A percentile compares a stretch with the other conserved stretches of the same genome.
phyloP scores from a whole-genome alignment of 306 rosid species.

The Biancaea sappan region DNA sequence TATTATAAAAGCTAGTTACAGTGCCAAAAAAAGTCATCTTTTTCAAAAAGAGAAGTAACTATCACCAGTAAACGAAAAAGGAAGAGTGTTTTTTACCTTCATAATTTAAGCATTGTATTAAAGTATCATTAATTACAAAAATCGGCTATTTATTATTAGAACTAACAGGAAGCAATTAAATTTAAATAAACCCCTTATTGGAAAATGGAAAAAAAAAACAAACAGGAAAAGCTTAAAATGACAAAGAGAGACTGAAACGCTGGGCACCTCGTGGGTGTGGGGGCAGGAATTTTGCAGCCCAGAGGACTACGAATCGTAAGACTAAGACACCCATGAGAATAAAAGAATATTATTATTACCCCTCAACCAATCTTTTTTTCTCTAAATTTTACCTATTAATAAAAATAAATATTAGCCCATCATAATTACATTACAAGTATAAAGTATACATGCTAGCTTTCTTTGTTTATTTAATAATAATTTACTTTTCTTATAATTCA shows the following conservation, averaged over 20 bases:
- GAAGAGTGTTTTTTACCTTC: background rate
- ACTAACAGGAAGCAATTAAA: background rate
- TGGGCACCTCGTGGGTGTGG: background rate
- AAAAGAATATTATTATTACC: background rate
- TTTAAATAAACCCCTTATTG: background rate
- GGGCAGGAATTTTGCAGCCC: conserved; percentile 2
- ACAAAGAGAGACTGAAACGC: background rate
- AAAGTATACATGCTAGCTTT: too few relatives aligned
- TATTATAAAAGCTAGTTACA: too few relatives aligned
- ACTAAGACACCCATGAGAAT: background rate
- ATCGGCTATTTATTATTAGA: background rate
- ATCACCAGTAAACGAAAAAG: background rate
- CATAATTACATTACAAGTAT: too few relatives aligned
- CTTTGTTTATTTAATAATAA: too few relatives aligned
- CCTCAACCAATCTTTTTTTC: background rate
- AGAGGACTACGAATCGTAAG: background rate
- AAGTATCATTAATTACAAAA: too few relatives aligned
- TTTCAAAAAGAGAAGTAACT: too few relatives aligned
- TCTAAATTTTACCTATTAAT: too few relatives aligned
- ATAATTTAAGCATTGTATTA: too few relatives aligned
- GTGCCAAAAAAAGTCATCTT: too few relatives aligned
- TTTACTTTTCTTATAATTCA: too few relatives aligned
- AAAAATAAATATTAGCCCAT: too few relatives aligned
- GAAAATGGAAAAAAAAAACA: background rate
- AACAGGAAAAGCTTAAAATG: background rate